A percentile compares a stretch with the other conserved stretches of the same genome.
phyloP scores from a whole-genome alignment of 495 filamentous ascomycete species.

The Neurospora hispaniola region DNA sequence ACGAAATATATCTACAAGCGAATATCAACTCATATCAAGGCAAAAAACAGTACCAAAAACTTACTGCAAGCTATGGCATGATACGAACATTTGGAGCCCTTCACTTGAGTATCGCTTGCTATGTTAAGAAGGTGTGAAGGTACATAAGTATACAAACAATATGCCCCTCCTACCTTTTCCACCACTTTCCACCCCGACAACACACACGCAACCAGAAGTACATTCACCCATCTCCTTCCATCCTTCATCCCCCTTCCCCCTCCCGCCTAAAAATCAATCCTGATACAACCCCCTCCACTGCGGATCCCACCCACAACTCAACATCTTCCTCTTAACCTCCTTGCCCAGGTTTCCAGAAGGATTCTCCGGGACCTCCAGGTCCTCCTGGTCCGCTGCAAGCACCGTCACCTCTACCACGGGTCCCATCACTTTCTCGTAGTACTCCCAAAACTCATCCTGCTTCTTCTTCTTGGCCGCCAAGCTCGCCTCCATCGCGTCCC shows the following conservation, averaged over 20 bases:
- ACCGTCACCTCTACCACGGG: background rate
- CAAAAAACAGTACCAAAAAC: background rate
- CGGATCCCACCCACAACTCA: background rate
- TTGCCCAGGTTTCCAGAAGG: background rate
- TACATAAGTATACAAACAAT: background rate
- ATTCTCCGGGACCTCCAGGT: background rate
- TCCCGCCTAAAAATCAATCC: background rate
- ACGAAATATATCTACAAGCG: too few species aligned
- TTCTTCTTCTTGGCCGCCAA: slow-evolving; percentile 6
- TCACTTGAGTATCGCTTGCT: background rate
- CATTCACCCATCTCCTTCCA: background rate
- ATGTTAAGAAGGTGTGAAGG: background rate
- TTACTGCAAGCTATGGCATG: background rate
- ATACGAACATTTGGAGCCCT: background rate
- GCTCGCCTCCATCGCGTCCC: slow-evolving; percentile 4
- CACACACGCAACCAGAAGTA: background rate
- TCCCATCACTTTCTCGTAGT: slow-evolving; percentile 4
- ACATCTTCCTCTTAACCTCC: background rate
- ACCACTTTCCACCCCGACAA: background rate
- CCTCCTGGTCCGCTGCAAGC: background rate
- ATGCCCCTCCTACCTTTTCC: background rate
- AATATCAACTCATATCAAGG: background rate
- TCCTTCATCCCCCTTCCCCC: background rate
- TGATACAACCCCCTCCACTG: background rate
- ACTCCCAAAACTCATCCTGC: slow-evolving; percentile 15